A percentile compares a stretch with the other conserved stretches of the same genome.
Evolutionary conservation across 306 rosid genomes (phyloP).

Genomic region (Dryas alaskensis): DNA sequence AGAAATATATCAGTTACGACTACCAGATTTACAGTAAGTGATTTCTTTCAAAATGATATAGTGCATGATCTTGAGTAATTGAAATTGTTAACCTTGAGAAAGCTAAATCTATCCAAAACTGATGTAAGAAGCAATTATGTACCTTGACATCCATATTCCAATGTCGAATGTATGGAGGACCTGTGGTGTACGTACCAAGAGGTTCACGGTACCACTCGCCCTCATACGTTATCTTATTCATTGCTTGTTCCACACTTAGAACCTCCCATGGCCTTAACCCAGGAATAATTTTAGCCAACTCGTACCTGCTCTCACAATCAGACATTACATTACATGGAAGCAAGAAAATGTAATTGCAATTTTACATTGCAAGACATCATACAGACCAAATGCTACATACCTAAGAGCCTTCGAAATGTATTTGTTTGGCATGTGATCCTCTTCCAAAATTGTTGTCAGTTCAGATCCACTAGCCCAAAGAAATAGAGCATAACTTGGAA

Average conservation of each 20-base stretch:
- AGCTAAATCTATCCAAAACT: background rate
- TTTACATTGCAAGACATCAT: background rate
- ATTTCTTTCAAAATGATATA: background rate
- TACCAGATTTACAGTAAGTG: background rate
- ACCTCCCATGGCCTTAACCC: constrained; percentile 98
- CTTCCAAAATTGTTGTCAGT: constrained; percentile 66
- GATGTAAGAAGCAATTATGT: constrained; percentile 24
- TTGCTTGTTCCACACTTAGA: constrained; percentile 90
- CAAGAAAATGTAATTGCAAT: background rate
- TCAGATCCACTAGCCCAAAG: constrained; percentile 99
- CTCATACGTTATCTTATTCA: constrained; percentile 68
- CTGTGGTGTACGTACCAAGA: constrained; percentile 67
- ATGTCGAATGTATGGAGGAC: constrained; percentile 68
- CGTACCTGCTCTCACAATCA: constrained; percentile 37
- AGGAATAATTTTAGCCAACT: constrained; percentile 63
- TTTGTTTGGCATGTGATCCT: constrained; percentile 98
- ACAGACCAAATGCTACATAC: constrained; percentile 36
- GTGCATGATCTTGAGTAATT: background rate
- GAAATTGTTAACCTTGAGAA: background rate
- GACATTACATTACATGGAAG: background rate
- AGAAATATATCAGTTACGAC: background rate
- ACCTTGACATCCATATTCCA: constrained; percentile 68
- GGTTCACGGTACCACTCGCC: constrained; percentile 87
- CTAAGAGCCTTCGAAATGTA: constrained; percentile 77
- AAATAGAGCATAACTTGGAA: constrained; percentile 85